Conservation (phyloP, 2,329 filamentous ascomycete species). For the Knufia fluminis region DNA sequence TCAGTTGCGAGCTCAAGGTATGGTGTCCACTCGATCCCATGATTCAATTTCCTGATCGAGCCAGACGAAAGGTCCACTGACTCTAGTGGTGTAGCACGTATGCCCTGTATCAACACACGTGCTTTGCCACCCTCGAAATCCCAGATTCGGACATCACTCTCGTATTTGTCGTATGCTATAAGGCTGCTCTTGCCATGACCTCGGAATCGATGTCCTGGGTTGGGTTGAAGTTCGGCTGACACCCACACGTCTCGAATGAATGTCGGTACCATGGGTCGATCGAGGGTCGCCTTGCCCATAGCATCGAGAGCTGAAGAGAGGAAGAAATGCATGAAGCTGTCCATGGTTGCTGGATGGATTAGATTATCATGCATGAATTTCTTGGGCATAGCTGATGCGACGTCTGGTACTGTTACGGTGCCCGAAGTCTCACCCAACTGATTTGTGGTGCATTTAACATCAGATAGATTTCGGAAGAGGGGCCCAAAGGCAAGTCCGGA, state of each 20-base stretch:
- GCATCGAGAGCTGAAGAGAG: too few species aligned
- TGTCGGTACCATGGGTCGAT: not conserved
- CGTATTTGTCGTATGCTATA: not conserved
- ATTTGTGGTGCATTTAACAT: too few species aligned
- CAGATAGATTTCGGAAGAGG: not conserved
- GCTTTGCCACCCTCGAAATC: not conserved
- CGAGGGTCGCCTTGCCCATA: not conserved
- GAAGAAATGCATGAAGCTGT: not conserved
- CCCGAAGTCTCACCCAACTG: not conserved
- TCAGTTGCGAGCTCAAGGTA: not conserved
- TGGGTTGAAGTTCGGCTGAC: not conserved
- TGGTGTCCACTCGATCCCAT: not conserved
- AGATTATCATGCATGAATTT: too few species aligned
- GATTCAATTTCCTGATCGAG: not conserved
- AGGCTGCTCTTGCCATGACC: not conserved
- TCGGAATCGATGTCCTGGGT: too few species aligned
- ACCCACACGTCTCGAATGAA: not conserved
- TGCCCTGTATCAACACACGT: not conserved
- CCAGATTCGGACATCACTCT: not conserved
- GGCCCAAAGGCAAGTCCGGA: not conserved
- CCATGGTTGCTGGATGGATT: not conserved
- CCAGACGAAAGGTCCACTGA: not conserved
- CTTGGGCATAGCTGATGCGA: not conserved
- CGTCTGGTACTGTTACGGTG: not conserved
- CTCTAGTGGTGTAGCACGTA: too few species aligned